These are phyloP conservation scores for Auxenochlorella pyrenoidosa DNA, from an alignment of 139 green algal species.

Conservation along the genomic window DNA sequence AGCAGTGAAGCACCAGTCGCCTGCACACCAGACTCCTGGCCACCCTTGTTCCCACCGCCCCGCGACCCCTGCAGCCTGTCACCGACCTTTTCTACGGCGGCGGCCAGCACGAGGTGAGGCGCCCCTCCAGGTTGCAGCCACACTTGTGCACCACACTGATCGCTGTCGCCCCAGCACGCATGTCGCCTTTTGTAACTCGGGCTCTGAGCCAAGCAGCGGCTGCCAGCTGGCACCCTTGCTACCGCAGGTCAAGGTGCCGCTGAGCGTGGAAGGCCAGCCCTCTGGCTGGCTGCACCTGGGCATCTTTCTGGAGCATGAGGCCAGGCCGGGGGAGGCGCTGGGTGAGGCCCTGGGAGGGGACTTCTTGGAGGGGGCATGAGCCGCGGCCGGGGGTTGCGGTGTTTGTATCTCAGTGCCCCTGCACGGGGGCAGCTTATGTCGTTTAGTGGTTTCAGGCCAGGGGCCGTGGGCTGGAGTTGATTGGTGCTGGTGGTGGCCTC, in stretches of 20 bases:
- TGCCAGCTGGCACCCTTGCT: neutral
- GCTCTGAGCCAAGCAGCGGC: neutral
- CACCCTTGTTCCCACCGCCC: neutral
- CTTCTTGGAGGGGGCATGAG: neutral
- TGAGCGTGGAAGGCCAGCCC: neutral
- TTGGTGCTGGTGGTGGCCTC: too few relatives aligned
- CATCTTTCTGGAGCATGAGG: neutral
- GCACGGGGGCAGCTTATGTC: too few relatives aligned
- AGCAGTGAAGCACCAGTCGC: too few relatives aligned
- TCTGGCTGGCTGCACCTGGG: slow-evolving; percentile 10
- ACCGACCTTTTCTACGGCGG: slow-evolving; percentile 16
- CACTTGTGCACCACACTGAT: too few relatives aligned
- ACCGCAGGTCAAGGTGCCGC: neutral
- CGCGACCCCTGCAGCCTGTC: neutral
- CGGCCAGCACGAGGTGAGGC: slow-evolving; percentile 17
- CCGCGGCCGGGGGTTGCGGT: neutral
- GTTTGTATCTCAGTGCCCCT: too few relatives aligned
- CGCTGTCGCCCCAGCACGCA: too few relatives aligned
- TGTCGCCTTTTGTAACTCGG: too few relatives aligned
- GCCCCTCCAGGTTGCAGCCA: neutral
- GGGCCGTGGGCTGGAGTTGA: too few relatives aligned
- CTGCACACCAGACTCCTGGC: neutral
- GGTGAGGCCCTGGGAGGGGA: neutral
- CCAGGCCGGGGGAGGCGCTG: neutral
- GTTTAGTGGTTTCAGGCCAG: neutral